These are phyloP conservation scores for Kodamaea neixiangensis DNA, from an alignment of 805 yeast genomes.

Conservation along the genomic window DNA sequence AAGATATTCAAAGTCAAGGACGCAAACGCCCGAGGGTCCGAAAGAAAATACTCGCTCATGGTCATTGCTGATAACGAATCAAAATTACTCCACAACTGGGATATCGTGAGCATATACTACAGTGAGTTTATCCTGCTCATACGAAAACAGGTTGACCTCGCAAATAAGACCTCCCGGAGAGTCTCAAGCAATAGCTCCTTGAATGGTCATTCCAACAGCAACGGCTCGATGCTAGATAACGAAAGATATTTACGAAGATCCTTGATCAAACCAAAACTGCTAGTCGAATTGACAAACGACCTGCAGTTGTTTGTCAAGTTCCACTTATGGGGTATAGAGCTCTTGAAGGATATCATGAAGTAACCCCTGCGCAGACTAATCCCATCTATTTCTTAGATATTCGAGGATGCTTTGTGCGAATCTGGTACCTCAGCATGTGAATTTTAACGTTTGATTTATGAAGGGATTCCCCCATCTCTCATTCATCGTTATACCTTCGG, in stretches of 20 bases:
- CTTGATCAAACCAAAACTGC: constrained; percentile 54
- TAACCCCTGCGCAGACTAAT: not conserved
- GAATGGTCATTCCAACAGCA: not conserved
- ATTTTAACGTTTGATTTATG: not conserved
- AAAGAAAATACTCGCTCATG: constrained; percentile 63
- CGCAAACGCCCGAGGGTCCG: constrained; percentile 70
- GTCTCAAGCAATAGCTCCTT: constrained; percentile 20
- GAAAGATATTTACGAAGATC: constrained; percentile 61
- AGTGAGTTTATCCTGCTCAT: constrained; percentile 22
- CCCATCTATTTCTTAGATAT: not conserved
- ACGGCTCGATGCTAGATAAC: constrained; percentile 27
- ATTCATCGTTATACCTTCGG: not conserved
- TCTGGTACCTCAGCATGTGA: not conserved
- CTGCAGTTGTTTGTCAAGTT: constrained; percentile 54
- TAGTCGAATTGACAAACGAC: constrained; percentile 57
- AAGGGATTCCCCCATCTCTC: not conserved
- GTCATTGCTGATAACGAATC: constrained; percentile 57
- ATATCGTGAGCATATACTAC: constrained; percentile 43
- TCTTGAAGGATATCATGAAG: constrained; percentile 38
- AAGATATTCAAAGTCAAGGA: constrained; percentile 64
- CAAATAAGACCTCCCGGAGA: not conserved
- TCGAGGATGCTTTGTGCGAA: not conserved
- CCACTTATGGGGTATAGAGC: constrained; percentile 64
- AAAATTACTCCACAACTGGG: constrained; percentile 58
- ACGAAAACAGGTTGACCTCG: constrained; percentile 19